phyloP scores from a whole-genome alignment of 805 yeast species.

The Debaryomyces tyrocola region DNA sequence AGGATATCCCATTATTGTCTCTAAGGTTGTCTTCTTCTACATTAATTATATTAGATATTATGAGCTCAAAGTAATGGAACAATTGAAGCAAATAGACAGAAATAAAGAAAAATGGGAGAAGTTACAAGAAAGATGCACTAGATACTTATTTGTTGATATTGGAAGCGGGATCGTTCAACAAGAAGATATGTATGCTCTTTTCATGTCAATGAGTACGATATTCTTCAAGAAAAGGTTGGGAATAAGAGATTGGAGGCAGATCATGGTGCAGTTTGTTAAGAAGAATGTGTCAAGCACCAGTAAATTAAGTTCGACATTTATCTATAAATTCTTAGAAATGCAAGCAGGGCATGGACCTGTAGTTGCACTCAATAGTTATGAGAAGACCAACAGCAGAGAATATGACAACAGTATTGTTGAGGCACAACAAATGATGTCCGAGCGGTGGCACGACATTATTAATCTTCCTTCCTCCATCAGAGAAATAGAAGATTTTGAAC shows the following conservation, averaged over 20 bases:
- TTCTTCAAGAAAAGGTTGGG: not conserved
- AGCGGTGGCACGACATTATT: not conserved
- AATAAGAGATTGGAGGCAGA: not conserved
- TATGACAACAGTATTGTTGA: not conserved
- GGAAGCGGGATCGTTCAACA: not conserved
- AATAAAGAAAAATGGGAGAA: not conserved
- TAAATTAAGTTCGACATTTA: not conserved
- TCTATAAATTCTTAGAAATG: not conserved
- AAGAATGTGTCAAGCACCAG: not conserved
- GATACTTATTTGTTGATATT: not conserved
- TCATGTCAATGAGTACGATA: not conserved
- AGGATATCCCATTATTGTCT: no score
- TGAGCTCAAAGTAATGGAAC: not conserved
- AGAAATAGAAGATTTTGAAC: no score
- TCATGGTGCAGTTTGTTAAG: not conserved
- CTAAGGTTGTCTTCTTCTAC: not conserved
- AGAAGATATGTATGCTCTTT: not conserved
- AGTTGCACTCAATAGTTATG: not conserved
- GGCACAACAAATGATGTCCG: not conserved
- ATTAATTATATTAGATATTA: not conserved
- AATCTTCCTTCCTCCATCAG: not conserved
- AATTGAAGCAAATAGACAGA: not conserved
- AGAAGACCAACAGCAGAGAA: not conserved
- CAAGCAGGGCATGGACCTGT: not conserved
- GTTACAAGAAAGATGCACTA: not conserved